phyloP scores from a whole-genome alignment of 1,139 yeast species.

The Chernovozyma aurita region DNA sequence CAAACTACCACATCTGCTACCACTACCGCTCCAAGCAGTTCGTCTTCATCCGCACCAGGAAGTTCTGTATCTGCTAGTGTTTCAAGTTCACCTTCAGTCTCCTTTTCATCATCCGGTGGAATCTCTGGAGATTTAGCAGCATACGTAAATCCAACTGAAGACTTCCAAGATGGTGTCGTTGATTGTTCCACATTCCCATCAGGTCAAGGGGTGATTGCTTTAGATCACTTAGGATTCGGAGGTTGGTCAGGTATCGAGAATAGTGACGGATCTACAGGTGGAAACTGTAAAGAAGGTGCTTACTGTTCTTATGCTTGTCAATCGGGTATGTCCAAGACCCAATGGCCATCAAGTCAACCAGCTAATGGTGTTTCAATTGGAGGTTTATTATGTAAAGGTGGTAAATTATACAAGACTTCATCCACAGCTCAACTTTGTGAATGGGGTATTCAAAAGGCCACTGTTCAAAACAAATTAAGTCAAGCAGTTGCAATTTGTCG shows the following conservation, averaged over 20 bases:
- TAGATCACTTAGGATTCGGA: constrained; percentile 77
- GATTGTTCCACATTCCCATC: constrained; percentile 78
- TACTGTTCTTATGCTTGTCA: constrained; percentile 97
- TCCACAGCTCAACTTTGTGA: constrained; percentile 63
- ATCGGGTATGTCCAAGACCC: constrained; percentile 96
- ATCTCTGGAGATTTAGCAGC: constrained; percentile 53
- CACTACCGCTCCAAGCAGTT: constrained; percentile 15
- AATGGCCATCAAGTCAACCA: constrained; percentile 90
- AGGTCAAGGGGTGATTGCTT: constrained; percentile 84
- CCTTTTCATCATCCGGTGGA: constrained; percentile 31
- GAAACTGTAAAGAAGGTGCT: constrained; percentile 74
- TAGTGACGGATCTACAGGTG: constrained; percentile 59
- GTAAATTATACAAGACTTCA: constrained; percentile 78
- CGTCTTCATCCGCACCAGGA: constrained; percentile 28
- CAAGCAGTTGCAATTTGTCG: constrained; percentile 83
- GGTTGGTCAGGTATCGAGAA: constrained; percentile 87
- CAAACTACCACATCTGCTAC: constrained; percentile 15
- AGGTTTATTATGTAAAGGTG: constrained; percentile 77
- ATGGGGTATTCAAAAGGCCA: constrained; percentile 73
- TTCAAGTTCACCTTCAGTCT: constrained; percentile 16
- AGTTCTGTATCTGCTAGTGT: constrained; percentile 14
- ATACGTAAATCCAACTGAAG: constrained; percentile 48
- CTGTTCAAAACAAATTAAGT: constrained; percentile 60
- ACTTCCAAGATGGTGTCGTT: constrained; percentile 77
- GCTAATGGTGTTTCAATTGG: constrained; percentile 85